Base-by-base conservation (phyloP, 2,329 filamentous ascomycete genomes). In the Fusarium subtropicale region DNA sequence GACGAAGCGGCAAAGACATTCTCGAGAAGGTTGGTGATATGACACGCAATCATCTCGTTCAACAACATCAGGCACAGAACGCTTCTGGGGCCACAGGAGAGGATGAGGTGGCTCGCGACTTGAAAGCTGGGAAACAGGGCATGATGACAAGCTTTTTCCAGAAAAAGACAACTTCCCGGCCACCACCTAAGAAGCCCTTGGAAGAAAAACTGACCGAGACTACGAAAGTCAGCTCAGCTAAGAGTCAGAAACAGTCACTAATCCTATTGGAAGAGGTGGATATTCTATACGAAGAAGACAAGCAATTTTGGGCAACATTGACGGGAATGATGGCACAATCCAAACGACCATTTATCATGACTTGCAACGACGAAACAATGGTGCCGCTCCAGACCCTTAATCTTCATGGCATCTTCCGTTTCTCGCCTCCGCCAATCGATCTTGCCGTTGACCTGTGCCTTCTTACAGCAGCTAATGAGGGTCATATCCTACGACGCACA, bases 201-300 rank as follows among this genome's bases (percentile, higher is more conserved):
- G 64, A 71, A 79, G 56, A 66, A 59, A 52, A 74, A 28, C 61
- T 72, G 9, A 26, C 45, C n/a, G 80, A 79, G 47, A 62, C 45
- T 28, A 61, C 20, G 80, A 81, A 66, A 46, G 79, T 74, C 60
- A 62, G 72, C 36, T 44, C 76, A 3, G 59, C 78, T 63, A 85
- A 86, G 69, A 77, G 82, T 28, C 95, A 98, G 78, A 97, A 97
- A 74, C 96, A 99, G 79, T 98, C 95, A 0, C 82, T 99, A 22
- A 97, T 99, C 66, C 84, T 99, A 3, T 84, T 99, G 2, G 96
- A 99, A 79, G 96, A 99, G 79, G 93, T 93, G 1, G 97, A 99
- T 75, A 82, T 98, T 18, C 85, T 99, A 2, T 99, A 96, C 77
- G 94, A 97, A 56, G 95, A 98, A 77, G 96, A 99, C 77, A 95